Percentiles rank a stretch among this genome's conserved stretches.
phyloP scores from a whole-genome alignment of 495 filamentous ascomycete genomes.

The Aspergillus coremiiformis region DNA sequence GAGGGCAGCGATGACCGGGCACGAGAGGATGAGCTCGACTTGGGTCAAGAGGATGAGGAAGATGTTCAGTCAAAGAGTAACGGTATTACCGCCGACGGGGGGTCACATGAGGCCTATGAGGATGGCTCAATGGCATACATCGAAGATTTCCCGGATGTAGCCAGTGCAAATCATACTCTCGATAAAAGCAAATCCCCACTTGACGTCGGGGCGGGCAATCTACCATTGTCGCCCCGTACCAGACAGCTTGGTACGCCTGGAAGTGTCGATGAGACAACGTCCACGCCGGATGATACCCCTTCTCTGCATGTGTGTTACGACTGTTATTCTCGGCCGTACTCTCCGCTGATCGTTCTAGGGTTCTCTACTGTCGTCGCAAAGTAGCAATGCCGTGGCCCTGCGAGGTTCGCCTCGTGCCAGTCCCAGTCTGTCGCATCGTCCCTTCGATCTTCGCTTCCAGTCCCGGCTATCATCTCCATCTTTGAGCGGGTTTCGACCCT shows the following conservation, averaged over 20 bases:
- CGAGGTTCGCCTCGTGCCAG: slow-evolving; percentile 44
- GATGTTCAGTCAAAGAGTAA: slow-evolving; percentile 16
- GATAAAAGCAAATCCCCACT: slow-evolving; percentile 1
- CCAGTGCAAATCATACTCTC: slow-evolving; percentile 16
- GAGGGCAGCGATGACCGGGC: slow-evolving; percentile 40
- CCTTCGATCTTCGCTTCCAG: slow-evolving; percentile 91
- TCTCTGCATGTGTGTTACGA: slow-evolving; percentile 66
- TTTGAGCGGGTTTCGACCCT: slow-evolving; percentile 52
- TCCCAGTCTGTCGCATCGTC: slow-evolving; percentile 75
- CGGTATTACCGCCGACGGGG: slow-evolving; percentile 16
- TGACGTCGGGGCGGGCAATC: slow-evolving; percentile 10
- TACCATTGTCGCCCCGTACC: slow-evolving; percentile 14
- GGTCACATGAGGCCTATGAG: slow-evolving; percentile 1
- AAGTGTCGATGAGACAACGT: slow-evolving; percentile 48
- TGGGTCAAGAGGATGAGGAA: slow-evolving; percentile 32
- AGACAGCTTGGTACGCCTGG: slow-evolving; percentile 16
- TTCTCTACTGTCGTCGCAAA: slow-evolving; percentile 69
- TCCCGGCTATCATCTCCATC: slow-evolving; percentile 66
- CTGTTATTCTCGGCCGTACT: background rate
- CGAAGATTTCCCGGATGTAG: slow-evolving; percentile 25
- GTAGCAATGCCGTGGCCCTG: slow-evolving; percentile 52
- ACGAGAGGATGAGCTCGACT: slow-evolving; percentile 44
- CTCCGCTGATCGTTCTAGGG: slow-evolving; percentile 47
- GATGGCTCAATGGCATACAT: slow-evolving; percentile 13
- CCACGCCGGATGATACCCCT: slow-evolving; percentile 81